Conservation (phyloP, 305 asterid species). For the Ajuga reptans region DNA sequence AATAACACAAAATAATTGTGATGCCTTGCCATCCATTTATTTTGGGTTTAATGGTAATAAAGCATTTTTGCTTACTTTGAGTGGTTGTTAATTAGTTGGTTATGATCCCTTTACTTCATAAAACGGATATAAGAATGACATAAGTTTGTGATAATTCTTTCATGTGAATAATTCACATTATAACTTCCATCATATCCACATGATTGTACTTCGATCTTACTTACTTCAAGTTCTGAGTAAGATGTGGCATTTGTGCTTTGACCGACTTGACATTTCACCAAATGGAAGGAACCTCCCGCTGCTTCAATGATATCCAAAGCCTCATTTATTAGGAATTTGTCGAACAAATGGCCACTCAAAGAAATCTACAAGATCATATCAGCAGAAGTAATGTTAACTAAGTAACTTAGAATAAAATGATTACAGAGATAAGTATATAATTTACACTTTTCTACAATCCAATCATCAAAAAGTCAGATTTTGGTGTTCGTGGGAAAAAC, state of each 20-base stretch:
- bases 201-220: conserved; percentile 11
- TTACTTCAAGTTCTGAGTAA: conserved; percentile 85
- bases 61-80: neutral
- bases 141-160: neutral
- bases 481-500: neutral
- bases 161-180: neutral
- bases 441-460: neutral
- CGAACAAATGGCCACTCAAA: conserved; percentile 92
- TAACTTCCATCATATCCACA: neutral
- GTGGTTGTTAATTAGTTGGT: neutral
- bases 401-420: neutral
- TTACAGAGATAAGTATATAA: neutral
- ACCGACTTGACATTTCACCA: conserved; percentile 89
- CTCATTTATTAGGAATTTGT: conserved; percentile 75
- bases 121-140: neutral
- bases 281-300: conserved; percentile 90
- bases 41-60: neutral
- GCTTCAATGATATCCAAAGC: conserved; percentile 93
- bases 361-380: conserved; percentile 52
- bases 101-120: neutral
- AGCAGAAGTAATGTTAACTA: conserved; percentile 9
- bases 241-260: conserved; percentile 61
- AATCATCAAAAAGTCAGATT: neutral
- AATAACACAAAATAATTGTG: neutral
- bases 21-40: neutral